These are phyloP conservation scores for Fusarium sp. DNA, from an alignment of 2,329 filamentous ascomycete species.

Conservation along the genomic window DNA sequence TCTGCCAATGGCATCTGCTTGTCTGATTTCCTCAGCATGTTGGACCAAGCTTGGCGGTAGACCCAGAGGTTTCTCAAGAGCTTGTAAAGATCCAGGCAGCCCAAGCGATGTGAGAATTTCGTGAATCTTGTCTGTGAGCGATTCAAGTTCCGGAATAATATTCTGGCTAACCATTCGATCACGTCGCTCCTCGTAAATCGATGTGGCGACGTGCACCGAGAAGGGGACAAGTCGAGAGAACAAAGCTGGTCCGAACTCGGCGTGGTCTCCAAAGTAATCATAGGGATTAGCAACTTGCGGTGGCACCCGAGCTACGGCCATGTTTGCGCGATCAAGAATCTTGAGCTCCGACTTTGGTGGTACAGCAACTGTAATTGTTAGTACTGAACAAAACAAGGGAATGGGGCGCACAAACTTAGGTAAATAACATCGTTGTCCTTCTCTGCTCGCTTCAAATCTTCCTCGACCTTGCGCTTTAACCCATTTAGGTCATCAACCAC, in stretches of 20 bases:
- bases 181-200: constrained; percentile 91
- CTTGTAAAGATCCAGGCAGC: constrained; percentile 91
- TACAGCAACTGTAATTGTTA: constrained; percentile 70
- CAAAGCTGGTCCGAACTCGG: constrained; percentile 83
- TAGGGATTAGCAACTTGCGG: constrained; percentile 84
- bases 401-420: constrained; percentile 69
- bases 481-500: constrained; percentile 86
- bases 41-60: constrained; percentile 85
- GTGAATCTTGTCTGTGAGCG: constrained; percentile 81
- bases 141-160: constrained; percentile 86
- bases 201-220: constrained; percentile 92
- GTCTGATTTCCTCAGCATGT: constrained; percentile 92
- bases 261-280: constrained; percentile 80
- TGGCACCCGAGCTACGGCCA: constrained; percentile 84
- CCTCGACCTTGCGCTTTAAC: constrained; percentile 82
- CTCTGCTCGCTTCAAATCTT: constrained; percentile 91
- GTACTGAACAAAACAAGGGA: constrained; percentile 7
- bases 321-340: constrained; percentile 84
- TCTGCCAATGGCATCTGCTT: constrained; percentile 84
- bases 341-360: constrained; percentile 90
- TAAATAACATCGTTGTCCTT: constrained; percentile 98
- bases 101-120: constrained; percentile 84
- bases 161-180: constrained; percentile 91
- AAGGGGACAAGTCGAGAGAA: constrained; percentile 95
- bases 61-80: constrained; percentile 92